phyloP scores from a whole-genome alignment of 495 filamentous ascomycete genomes.

The Aspergillus nidulans region DNA sequence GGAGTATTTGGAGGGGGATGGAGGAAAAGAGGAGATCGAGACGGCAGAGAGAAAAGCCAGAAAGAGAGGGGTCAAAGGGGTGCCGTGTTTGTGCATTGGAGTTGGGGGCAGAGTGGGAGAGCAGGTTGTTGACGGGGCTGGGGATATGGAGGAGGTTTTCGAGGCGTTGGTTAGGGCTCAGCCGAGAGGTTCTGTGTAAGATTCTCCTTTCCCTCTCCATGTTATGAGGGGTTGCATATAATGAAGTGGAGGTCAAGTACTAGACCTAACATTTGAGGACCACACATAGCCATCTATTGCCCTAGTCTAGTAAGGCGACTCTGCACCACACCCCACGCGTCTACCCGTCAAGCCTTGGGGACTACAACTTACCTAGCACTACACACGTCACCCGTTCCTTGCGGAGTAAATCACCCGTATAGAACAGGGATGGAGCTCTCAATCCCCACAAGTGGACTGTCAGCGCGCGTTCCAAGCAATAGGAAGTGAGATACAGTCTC shows the following conservation, averaged over 20 bases:
- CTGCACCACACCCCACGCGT: too few species aligned
- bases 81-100: constrained; percentile 19
- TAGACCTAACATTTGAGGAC: too few species aligned
- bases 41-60: constrained; percentile 1
- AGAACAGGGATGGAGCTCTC: too few species aligned
- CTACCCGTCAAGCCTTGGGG: too few species aligned
- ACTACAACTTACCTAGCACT: too few species aligned
- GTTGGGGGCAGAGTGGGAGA: constrained; percentile 9
- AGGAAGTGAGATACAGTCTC: not conserved
- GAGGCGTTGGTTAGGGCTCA: constrained; percentile 20
- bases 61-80: constrained; percentile 10
- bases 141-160: constrained; percentile 14
- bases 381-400: too few species aligned
- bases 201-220: not conserved
- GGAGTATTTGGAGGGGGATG: constrained; percentile 9
- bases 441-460: not conserved
- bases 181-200: not conserved
- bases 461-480: not conserved
- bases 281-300: too few species aligned
- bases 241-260: too few species aligned
- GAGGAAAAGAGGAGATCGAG: constrained; percentile 6
- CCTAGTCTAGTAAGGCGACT: too few species aligned
- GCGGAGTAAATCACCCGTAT: too few species aligned
- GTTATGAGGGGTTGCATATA: too few species aligned
- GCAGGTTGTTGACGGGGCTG: constrained; percentile 9